phyloP scores from a whole-genome alignment of 306 rosid species.

The Vigna mungo region DNA sequence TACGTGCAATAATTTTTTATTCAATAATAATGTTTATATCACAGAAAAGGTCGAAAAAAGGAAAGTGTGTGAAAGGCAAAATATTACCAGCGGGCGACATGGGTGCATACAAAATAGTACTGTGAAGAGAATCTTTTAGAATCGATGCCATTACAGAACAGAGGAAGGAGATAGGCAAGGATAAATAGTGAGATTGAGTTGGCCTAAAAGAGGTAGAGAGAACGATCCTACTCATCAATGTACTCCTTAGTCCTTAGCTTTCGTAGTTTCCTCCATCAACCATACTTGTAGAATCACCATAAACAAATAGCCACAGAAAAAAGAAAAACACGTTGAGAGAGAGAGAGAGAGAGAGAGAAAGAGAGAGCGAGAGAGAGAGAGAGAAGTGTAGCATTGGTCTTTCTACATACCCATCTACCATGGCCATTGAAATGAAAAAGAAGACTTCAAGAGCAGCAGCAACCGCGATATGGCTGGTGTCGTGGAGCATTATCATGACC shows the following conservation, averaged over 20 bases:
- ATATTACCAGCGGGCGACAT: neutral
- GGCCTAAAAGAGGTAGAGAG: neutral
- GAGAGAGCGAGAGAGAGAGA: slow-evolving; percentile 13
- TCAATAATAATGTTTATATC: too few relatives aligned
- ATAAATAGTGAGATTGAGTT: neutral
- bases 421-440: slow-evolving; percentile 51
- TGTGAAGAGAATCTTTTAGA: slow-evolving; percentile 25
- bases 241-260: slow-evolving; percentile 32
- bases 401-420: slow-evolving; percentile 37
- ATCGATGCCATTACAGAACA: neutral
- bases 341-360: slow-evolving; percentile 8
- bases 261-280: slow-evolving; percentile 30
- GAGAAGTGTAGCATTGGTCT: neutral
- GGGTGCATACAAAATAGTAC: neutral
- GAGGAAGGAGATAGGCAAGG: neutral
- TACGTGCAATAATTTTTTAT: too few relatives aligned
- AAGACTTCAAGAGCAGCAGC: slow-evolving; percentile 47
- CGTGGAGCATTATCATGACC: slow-evolving; percentile 54
- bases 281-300: slow-evolving; percentile 19
- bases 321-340: neutral
- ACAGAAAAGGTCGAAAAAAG: neutral
- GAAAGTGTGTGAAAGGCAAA: neutral
- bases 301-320: neutral
- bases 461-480: slow-evolving; percentile 52
- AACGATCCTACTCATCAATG: slow-evolving; percentile 23